These are phyloP conservation scores for Pelagomonas calceolata DNA, from an alignment of 108 stramenopile species.

Conservation along the genomic window DNA sequence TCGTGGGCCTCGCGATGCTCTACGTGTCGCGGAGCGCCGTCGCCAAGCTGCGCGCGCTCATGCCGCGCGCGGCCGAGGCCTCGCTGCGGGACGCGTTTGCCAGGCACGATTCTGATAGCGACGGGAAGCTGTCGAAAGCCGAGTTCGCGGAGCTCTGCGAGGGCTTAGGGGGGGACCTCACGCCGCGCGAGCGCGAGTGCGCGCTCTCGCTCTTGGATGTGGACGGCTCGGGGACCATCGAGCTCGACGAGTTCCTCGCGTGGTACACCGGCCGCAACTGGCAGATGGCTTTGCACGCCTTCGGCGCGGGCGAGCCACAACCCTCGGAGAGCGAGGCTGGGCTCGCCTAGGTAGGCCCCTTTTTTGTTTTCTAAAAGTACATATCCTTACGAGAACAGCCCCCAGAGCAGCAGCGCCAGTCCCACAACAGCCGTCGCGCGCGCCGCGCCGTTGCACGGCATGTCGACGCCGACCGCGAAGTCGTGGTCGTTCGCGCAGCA, in stretches of 20 bases:
- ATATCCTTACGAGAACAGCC: no score
- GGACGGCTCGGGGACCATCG: slow-evolving; percentile 1
- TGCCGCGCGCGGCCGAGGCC: background rate
- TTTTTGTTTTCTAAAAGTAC: no score
- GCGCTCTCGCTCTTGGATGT: background rate
- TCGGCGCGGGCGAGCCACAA: no score
- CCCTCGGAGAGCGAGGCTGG: no score
- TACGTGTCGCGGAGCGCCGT: background rate
- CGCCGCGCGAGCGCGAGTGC: slow-evolving; percentile 1
- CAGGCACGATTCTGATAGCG: background rate
- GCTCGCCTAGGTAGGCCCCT: no score
- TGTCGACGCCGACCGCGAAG: background rate
- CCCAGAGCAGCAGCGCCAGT: no score
- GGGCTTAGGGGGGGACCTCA: background rate
- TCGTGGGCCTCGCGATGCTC: background rate
- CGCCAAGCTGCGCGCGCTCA: background rate
- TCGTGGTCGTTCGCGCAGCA: background rate
- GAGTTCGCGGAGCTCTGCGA: slow-evolving; percentile 11
- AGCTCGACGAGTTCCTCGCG: background rate
- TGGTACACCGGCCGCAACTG: slow-evolving; percentile 9
- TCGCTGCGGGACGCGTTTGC: background rate
- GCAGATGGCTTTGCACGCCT: no score
- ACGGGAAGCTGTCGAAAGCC: background rate
- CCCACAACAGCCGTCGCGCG: no score
- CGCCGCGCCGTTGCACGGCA: background rate